A percentile compares a stretch with the other conserved stretches of the same genome.
phyloP scores from a whole-genome alignment of 169 alveolate genomes.

The Plasmodium sp. region DNA sequence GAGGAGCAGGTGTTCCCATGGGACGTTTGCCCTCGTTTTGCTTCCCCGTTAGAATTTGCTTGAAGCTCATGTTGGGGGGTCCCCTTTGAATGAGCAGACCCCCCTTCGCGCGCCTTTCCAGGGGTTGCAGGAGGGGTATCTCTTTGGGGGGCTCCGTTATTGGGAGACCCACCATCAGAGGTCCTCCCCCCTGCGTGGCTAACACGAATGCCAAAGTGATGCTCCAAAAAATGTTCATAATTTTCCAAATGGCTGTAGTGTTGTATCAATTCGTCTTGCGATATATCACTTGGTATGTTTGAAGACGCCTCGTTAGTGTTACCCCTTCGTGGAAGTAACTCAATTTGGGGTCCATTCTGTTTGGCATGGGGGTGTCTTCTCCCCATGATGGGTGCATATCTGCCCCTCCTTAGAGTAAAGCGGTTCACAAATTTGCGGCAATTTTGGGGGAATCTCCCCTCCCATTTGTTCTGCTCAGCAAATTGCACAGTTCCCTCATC shows the following conservation, averaged over 20 bases:
- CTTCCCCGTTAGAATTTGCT: neutral
- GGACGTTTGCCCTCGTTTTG: neutral
- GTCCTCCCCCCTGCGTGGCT: neutral
- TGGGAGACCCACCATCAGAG: neutral
- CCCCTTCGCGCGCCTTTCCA: neutral
- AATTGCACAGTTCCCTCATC: neutral
- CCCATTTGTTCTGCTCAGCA: neutral
- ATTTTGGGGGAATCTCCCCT: neutral
- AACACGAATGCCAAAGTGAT: neutral
- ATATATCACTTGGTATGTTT: neutral
- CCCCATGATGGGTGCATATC: neutral
- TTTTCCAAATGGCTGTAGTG: slow-evolving; percentile 71
- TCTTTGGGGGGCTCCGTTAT: neutral
- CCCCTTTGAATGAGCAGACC: neutral
- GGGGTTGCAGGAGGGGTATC: neutral
- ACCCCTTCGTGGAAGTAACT: neutral
- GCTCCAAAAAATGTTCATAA: slow-evolving; percentile 8
- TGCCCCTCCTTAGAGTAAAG: neutral
- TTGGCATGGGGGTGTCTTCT: neutral
- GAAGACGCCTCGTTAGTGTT: neutral
- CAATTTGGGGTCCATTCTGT: neutral
- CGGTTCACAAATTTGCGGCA: neutral
- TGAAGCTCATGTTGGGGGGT: neutral
- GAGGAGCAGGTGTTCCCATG: neutral
- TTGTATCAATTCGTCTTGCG: slow-evolving; percentile 13